Evolutionary conservation across 768 basidiomycete genomes (phyloP).

Genomic region (Kwoniella pini): DNA sequence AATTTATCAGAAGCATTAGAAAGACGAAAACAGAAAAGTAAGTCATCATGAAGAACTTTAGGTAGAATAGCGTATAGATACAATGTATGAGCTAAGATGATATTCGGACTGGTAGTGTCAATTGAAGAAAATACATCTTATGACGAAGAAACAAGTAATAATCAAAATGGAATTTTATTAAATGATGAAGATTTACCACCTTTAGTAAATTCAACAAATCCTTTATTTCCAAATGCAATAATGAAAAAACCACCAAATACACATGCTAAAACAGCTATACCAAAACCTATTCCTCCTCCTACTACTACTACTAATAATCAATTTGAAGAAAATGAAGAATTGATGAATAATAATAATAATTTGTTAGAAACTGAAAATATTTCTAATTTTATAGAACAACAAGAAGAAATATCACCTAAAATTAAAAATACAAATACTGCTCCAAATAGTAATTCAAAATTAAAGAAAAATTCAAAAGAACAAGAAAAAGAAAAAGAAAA

Average conservation of each 20-base stretch:
- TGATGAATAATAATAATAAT: too few relatives aligned
- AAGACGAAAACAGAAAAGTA: conserved; percentile 37
- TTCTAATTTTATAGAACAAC: too few relatives aligned
- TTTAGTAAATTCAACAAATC: conserved; percentile 41
- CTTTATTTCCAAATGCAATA: conserved; percentile 45
- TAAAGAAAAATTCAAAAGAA: background rate
- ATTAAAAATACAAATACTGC: too few relatives aligned
- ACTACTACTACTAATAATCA: too few relatives aligned
- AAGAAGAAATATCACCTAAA: too few relatives aligned
- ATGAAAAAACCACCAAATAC: conserved; percentile 44
- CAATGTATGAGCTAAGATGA: too few relatives aligned
- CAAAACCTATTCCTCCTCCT: background rate
- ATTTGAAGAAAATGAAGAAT: too few relatives aligned
- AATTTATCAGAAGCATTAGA: conserved; percentile 48
- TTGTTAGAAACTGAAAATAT: too few relatives aligned
- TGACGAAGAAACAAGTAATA: conserved; percentile 21
- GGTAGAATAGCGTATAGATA: too few relatives aligned
- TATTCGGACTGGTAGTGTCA: conserved; percentile 21
- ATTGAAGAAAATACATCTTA: conserved; percentile 36
- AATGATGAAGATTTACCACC: conserved; percentile 38
- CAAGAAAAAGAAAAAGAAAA: background rate
- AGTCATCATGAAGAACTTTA: too few relatives aligned
- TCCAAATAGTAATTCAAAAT: too few relatives aligned
- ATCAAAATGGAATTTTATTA: conserved; percentile 1
- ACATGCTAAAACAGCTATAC: conserved; percentile 31